Base-by-base conservation (phyloP, 2,329 filamentous ascomycete species). In the Hymenoscyphus fraxineus region DNA sequence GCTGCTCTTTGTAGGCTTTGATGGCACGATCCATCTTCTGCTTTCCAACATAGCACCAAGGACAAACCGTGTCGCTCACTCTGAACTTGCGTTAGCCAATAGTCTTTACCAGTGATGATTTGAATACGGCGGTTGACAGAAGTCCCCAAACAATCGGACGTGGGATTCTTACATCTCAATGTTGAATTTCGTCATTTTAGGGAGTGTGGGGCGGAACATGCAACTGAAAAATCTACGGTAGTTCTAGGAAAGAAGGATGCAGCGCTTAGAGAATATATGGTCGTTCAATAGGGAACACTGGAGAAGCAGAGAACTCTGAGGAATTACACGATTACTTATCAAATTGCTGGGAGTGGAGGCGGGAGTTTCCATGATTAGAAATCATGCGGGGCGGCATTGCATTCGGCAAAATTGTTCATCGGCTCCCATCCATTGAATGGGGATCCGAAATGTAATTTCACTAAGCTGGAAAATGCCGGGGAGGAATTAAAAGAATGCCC, bases 21-120 rank as follows among this genome's bases (percentile, higher is more conserved):
- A 96, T 94, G 67, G 89, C 91, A 66, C 83, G 84, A 60, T 89
- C 85, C 47, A 96, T 84, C 44, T 90, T 87, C 68, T 87, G 87
- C 74, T 91, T 90, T 76, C 92, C 92, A 16, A 96, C 81, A 76
- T 93, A 95, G 81, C 92, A 90, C 83, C 85, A 78, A 4, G 91
- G 90, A 75, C 92, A 96, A 70, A 95, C 85, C 2, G 87, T 90
- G 78, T 96, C 93, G n/a, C 85, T 91, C 65, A 93, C 86, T 73
- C 47, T 54, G 47, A 54, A 54, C 6, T 22, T 22, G 13, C 5
- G 47, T 54, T 54, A 54, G 47, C 47, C 22, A 27, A 10, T 54
- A 27, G 10, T 3, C n/a, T 7, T 19, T 22, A 12, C 6, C 10
- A 12, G 27, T 13, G 22, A 22, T 22, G 1, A 16, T 4, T 6